phyloP scores from a whole-genome alignment of 208 protist genomes.

The Leishmania gerbilli region DNA sequence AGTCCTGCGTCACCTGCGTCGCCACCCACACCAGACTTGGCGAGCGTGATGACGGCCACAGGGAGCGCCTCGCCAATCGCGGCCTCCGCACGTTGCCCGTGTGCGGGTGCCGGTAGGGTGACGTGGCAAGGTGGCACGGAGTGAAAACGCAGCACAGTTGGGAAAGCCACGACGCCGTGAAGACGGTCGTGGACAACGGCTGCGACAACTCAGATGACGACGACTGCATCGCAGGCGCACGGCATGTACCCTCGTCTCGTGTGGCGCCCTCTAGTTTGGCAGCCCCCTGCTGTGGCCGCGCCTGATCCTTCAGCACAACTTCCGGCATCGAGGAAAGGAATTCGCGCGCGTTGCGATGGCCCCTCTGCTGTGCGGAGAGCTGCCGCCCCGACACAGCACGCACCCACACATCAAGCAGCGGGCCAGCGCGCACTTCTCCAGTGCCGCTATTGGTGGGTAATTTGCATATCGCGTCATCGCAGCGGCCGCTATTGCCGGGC shows the following conservation, averaged over 20 bases:
- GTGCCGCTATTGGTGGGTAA: background rate
- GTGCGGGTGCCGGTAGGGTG: background rate
- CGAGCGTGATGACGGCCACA: conserved; percentile 12
- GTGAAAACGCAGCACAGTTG: conserved; percentile 25
- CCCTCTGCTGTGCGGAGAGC: background rate
- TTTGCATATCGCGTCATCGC: background rate
- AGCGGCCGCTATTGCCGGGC: background rate
- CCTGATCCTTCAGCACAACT: background rate
- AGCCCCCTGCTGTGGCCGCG: background rate
- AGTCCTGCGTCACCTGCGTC: conserved; percentile 16
- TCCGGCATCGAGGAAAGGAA: background rate
- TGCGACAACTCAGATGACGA: background rate
- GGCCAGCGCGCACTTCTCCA: conserved; percentile 8
- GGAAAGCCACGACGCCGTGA: conserved; percentile 22
- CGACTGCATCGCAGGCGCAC: background rate
- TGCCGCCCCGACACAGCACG: conserved; percentile 8
- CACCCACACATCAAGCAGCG: conserved; percentile 26
- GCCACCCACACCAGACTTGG: conserved; percentile 14
- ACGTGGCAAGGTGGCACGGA: background rate
- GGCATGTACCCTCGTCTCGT: background rate
- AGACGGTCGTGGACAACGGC: conserved; percentile 7
- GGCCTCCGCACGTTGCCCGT: background rate
- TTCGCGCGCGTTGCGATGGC: background rate
- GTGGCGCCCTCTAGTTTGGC: background rate
- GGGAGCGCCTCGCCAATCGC: background rate